Percentiles rank a stretch among this genome's conserved stretches.
These are phyloP conservation scores for Botrytis tulipae DNA, from an alignment of 2,329 filamentous ascomycete species.

Conservation along the genomic window DNA sequence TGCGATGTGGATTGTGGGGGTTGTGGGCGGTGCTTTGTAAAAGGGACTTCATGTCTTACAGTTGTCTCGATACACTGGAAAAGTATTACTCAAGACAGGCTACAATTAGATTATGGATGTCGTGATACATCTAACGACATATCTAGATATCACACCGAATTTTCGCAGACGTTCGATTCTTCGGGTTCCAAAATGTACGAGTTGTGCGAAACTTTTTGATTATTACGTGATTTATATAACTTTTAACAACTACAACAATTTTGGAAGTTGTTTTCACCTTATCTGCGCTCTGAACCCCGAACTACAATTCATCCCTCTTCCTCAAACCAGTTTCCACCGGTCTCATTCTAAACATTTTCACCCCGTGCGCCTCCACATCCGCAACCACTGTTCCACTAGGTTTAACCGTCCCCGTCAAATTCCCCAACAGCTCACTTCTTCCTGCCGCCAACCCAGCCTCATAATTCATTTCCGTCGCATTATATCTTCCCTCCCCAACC, in stretches of 20 bases:
- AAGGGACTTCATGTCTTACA: neutral
- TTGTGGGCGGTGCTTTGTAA: conserved; percentile 84
- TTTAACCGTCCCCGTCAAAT: conserved; percentile 44
- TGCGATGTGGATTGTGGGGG: conserved; percentile 89
- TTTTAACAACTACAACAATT: neutral
- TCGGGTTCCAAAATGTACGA: neutral
- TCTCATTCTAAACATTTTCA: conserved; percentile 49
- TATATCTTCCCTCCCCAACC: conserved; percentile 42
- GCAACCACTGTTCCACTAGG: conserved; percentile 46
- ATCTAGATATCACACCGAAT: neutral
- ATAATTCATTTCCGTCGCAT: conserved; percentile 50
- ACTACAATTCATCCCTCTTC: conserved; percentile 45
- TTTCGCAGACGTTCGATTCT: neutral
- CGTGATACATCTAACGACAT: neutral
- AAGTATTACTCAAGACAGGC: neutral
- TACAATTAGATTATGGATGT: neutral
- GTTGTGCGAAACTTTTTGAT: neutral
- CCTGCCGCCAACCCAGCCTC: conserved; percentile 46
- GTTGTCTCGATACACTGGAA: neutral
- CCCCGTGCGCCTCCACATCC: conserved; percentile 48
- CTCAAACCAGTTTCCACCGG: conserved; percentile 28
- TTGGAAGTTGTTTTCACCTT: neutral
- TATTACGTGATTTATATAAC: neutral
- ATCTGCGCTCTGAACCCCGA: conserved; percentile 29
- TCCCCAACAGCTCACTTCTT: conserved; percentile 47